These are phyloP conservation scores for Dissophora ornata DNA, from an alignment of 192 early-diverging fungal species.

Conservation along the genomic window DNA sequence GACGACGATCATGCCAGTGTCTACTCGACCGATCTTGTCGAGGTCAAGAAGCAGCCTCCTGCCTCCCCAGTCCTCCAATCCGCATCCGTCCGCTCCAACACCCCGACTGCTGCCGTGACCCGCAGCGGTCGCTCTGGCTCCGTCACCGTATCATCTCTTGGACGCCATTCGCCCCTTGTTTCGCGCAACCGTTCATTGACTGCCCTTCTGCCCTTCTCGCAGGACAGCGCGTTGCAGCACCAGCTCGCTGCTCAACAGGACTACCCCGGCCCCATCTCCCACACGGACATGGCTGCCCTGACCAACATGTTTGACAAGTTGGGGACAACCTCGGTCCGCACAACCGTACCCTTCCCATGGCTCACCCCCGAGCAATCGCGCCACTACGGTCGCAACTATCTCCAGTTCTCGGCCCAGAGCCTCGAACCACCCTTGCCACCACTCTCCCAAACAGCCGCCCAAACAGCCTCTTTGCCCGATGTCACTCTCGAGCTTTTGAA, in stretches of 20 bases:
- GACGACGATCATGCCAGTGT: conserved; percentile 28
- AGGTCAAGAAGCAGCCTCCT: conserved; percentile 48
- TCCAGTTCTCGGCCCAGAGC: conserved; percentile 36
- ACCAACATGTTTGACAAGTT: conserved; percentile 44
- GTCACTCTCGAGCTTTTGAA: conserved; percentile 19
- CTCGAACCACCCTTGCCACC: conserved; percentile 46
- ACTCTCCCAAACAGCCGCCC: conserved; percentile 6
- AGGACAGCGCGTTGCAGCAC: conserved; percentile 21
- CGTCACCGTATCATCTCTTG: conserved; percentile 2
- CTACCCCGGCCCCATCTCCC: conserved; percentile 24
- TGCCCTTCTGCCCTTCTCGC: conserved; percentile 35
- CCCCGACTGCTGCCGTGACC: neutral
- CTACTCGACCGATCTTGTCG: conserved; percentile 29
- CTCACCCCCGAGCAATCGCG: conserved; percentile 48
- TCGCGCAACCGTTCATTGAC: conserved; percentile 48
- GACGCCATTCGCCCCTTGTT: conserved; percentile 42
- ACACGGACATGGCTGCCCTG: conserved; percentile 35
- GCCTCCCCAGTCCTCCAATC: conserved; percentile 23
- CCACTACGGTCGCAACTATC: conserved; percentile 49
- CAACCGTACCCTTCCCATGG: conserved; percentile 52
- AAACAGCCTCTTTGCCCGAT: conserved; percentile 1
- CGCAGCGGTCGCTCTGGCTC: conserved; percentile 36
- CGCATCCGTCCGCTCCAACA: conserved; percentile 13
- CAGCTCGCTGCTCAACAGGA: conserved; percentile 17
- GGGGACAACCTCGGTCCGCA: conserved; percentile 45